Conservation (phyloP, 129 eudicot species). For the Smallanthus sonchifolius region DNA sequence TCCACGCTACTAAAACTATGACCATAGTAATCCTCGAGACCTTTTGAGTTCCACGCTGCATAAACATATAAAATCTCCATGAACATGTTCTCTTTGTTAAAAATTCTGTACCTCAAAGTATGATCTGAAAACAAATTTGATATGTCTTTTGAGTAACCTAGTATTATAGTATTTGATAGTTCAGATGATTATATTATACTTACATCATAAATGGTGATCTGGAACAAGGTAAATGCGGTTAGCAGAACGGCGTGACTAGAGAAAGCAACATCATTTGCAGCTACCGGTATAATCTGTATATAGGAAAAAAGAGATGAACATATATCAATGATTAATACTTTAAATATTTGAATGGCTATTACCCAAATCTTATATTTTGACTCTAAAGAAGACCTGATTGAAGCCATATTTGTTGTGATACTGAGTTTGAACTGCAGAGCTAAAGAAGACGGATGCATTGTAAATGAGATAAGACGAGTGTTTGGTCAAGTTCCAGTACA, state of each 20-base stretch:
- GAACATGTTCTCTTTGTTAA: not conserved
- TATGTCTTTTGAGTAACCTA: not conserved
- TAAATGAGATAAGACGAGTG: slow-evolving; percentile 87
- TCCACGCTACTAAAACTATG: slow-evolving; percentile 67
- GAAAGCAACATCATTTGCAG: slow-evolving; percentile 97
- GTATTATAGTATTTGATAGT: too few relatives aligned
- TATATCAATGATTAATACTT: too few relatives aligned
- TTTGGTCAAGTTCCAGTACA: slow-evolving; percentile 81
- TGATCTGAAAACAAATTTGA: not conserved
- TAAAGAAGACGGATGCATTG: slow-evolving; percentile 79
- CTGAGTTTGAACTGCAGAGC: slow-evolving; percentile 66
- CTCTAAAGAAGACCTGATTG: slow-evolving; percentile 41
- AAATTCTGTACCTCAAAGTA: not conserved
- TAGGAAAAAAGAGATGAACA: too few relatives aligned
- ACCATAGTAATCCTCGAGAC: slow-evolving; percentile 54
- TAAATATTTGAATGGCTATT: too few relatives aligned
- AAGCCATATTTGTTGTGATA: slow-evolving; percentile 73
- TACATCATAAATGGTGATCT: slow-evolving; percentile 86
- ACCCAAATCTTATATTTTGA: too few relatives aligned
- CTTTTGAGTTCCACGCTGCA: slow-evolving; percentile 83
- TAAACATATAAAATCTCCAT: not conserved
- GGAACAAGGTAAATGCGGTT: slow-evolving; percentile 79
- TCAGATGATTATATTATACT: slow-evolving; percentile 21
- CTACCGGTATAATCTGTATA: slow-evolving; percentile 90
- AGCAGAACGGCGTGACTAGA: slow-evolving; percentile 82